Base-by-base conservation (phyloP, 2,329 filamentous ascomycete genomes). In the Epichloe sp. region DNA sequence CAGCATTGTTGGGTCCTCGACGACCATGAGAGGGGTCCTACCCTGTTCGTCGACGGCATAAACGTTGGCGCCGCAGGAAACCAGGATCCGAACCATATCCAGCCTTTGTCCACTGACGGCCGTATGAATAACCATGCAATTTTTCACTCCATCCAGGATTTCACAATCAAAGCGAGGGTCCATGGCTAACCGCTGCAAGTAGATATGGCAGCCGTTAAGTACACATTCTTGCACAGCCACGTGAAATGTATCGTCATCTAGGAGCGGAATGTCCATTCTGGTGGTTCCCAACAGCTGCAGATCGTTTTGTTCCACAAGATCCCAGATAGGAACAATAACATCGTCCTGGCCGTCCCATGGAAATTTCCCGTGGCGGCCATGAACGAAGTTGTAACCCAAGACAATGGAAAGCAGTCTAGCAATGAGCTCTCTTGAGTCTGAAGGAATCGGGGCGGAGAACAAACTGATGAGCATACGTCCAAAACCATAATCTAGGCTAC, bases 1-100 rank as follows among this genome's bases (percentile, higher is more conserved):
- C 11, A 70, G 53, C 5, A 60, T 57, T 1, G 48, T 31, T 0
- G 55, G 48, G 2, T 58, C 56, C 40, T 70, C 68, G 11, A 57
- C 57, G 0, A 66, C 51, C 61, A 70, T 63, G 3, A 71, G 48
- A 1, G 69, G 68, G 2, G 68, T 69, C 19, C 64, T 63, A 0
- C 63, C 63, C 0, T 54, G 49, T 1, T 50, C 44, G 19, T 70
- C 65, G 1, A 53, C 53, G 0, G 58, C 55, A 7, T 58, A 55
- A 5, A 69, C 48, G 26, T 66, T 55, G 7, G 63, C 59, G 4
- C 60, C 62, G 3, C 57, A 54, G 5, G 56, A 48, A 15, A 63
- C 52, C 5, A 71, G 58, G 3, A 61, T 21, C 2, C 60, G 51
- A 8, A 69, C 58, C 3, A 64, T 60, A 1, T 60, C 57, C 2